These are phyloP conservation scores for Boletus rubescentipes DNA, from an alignment of 768 basidiomycete species.

Conservation along the genomic window DNA sequence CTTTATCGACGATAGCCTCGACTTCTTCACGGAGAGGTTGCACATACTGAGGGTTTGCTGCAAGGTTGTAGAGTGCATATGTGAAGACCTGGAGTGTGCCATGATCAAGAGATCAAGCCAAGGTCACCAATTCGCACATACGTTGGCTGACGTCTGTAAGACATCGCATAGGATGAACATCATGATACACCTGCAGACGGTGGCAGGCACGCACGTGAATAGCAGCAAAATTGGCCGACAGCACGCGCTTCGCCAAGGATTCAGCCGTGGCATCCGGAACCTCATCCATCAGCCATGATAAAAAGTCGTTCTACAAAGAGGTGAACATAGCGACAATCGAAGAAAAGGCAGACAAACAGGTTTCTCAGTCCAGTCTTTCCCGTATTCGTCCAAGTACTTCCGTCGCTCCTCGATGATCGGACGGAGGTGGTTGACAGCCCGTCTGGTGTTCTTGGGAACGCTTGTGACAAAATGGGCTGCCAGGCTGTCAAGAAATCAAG, in stretches of 20 bases:
- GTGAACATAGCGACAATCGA: neutral
- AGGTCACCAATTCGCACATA: neutral
- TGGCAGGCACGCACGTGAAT: conserved; percentile 17
- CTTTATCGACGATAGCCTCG: conserved; percentile 13
- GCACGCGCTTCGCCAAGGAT: conserved; percentile 9
- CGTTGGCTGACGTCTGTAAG: neutral
- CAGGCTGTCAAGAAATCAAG: conserved; percentile 12
- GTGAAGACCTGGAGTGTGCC: neutral
- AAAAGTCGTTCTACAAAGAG: conserved; percentile 28
- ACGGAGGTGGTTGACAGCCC: conserved; percentile 14
- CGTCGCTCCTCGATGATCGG: conserved; percentile 33
- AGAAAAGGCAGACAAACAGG: conserved; percentile 28
- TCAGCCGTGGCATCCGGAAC: neutral
- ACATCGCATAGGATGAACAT: neutral
- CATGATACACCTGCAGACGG: neutral
- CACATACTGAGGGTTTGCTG: neutral
- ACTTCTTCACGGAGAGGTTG: conserved; percentile 38
- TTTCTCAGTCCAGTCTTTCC: conserved; percentile 29
- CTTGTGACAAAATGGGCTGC: conserved; percentile 15
- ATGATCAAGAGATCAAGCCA: neutral
- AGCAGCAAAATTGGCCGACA: conserved; percentile 14
- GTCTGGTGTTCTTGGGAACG: neutral
- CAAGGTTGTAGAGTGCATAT: neutral
- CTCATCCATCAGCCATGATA: conserved; percentile 15
- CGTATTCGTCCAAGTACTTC: conserved; percentile 20